phyloP scores from a whole-genome alignment of 352 stramenopile species.

The Phytophthora constricta region DNA sequence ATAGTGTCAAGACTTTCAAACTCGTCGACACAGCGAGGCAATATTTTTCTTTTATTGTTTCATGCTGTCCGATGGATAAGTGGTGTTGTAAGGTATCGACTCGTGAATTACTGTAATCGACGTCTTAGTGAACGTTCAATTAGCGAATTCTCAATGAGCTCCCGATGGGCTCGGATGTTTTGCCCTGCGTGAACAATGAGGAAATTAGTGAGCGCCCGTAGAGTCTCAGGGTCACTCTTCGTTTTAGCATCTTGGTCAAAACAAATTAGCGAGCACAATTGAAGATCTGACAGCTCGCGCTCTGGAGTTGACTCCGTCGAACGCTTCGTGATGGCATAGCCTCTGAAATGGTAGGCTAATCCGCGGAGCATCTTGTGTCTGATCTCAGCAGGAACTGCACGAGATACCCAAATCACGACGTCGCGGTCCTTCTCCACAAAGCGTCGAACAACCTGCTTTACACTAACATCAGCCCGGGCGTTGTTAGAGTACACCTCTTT shows the following conservation, averaged over 20 bases:
- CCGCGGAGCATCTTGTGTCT: slow-evolving; percentile 21
- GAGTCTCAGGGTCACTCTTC: not conserved
- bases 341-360: slow-evolving; percentile 17
- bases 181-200: slow-evolving; percentile 7
- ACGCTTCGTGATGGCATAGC: slow-evolving; percentile 19
- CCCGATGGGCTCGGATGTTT: slow-evolving; percentile 17
- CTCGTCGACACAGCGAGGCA: no score
- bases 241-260: slow-evolving; percentile 4
- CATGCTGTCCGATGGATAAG: no score
- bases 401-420: slow-evolving; percentile 14
- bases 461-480: slow-evolving; percentile 19
- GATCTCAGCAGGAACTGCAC: slow-evolving; percentile 14
- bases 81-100: not conserved
- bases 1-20: no score
- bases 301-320: slow-evolving; percentile 3
- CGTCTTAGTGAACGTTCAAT: slow-evolving; percentile 12
- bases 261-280: slow-evolving; percentile 18
- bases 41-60: no score
- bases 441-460: slow-evolving; percentile 23
- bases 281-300: slow-evolving; percentile 13
- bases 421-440: slow-evolving; percentile 22
- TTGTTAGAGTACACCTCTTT: slow-evolving; percentile 29
- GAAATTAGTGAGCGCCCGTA: slow-evolving; percentile 23
- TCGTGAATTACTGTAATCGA: slow-evolving; percentile 3
- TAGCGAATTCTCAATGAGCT: slow-evolving; percentile 22